A percentile compares a stretch with the other conserved stretches of the same genome.
phyloP scores from a whole-genome alignment of 768 basidiomycete genomes.

The Leccinum broughii region DNA sequence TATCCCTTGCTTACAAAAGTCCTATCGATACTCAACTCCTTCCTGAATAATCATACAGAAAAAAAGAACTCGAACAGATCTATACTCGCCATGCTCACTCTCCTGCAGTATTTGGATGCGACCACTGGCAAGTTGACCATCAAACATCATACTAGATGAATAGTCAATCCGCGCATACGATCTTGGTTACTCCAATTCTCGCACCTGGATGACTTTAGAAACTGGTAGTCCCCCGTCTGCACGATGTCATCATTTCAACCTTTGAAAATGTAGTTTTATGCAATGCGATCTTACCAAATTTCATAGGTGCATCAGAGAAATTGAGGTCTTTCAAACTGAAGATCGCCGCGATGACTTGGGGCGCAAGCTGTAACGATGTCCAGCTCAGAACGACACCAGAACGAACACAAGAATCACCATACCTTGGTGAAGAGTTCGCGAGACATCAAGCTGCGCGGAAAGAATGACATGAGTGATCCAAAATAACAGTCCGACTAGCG shows the following conservation, averaged over 20 bases:
- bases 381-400: conserved; percentile 16
- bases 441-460: conserved; percentile 34
- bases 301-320: conserved; percentile 7
- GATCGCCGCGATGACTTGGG: conserved; percentile 45
- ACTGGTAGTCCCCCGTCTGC: conserved; percentile 15
- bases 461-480: background rate
- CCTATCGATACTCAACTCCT: too few species aligned
- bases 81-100: too few species aligned
- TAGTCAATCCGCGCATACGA: background rate
- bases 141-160: conserved; percentile 16
- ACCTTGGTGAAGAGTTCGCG: conserved; percentile 28
- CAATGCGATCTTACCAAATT: conserved; percentile 12
- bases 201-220: conserved; percentile 21
- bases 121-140: conserved; percentile 18
- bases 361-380: conserved; percentile 37
- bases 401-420: background rate
- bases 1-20: too few species aligned
- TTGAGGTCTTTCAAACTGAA: conserved; percentile 44
- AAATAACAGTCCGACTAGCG: background rate
- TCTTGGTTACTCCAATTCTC: background rate
- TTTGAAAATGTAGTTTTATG: too few species aligned
- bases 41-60: too few species aligned
- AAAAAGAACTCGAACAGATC: too few species aligned
- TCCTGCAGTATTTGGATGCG: too few species aligned
- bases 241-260: background rate